phyloP scores from a whole-genome alignment of 2,329 filamentous ascomycete species.

The Lasiodiplodia gonubiensis region DNA sequence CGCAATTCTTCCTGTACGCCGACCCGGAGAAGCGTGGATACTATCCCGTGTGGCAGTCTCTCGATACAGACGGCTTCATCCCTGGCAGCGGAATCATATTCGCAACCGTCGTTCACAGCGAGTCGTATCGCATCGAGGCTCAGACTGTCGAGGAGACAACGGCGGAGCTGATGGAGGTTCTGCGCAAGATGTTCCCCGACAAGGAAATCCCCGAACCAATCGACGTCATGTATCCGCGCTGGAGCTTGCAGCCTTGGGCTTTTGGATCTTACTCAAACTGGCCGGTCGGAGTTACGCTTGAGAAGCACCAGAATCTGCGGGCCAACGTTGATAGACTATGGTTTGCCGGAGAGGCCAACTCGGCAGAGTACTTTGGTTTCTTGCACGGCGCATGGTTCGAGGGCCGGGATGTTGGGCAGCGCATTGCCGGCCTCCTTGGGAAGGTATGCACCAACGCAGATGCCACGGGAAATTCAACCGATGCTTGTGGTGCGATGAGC shows the following conservation, averaged over 20 bases:
- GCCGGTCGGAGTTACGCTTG: constrained; percentile 66
- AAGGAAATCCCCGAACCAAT: constrained; percentile 63
- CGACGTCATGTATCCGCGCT: constrained; percentile 66
- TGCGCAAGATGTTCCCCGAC: constrained; percentile 67
- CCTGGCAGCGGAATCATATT: constrained; percentile 69
- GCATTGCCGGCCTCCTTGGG: constrained; percentile 40
- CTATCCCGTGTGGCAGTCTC: constrained; percentile 69
- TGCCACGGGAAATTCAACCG: constrained; percentile 20
- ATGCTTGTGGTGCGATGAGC: constrained; percentile 38
- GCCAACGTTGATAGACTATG: constrained; percentile 67
- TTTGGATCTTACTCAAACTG: constrained; percentile 72
- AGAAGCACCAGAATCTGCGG: constrained; percentile 71
- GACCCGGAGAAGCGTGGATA: constrained; percentile 56
- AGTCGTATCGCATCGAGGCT: constrained; percentile 64
- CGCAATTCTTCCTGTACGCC: constrained; percentile 62
- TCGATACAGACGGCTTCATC: constrained; percentile 63
- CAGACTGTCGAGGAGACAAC: constrained; percentile 65
- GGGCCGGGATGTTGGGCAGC: constrained; percentile 40
- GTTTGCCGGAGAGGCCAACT: constrained; percentile 70
- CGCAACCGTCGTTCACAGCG: constrained; percentile 63
- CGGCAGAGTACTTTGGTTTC: constrained; percentile 68
- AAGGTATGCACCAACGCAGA: constrained; percentile 34
- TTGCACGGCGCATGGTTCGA: constrained; percentile 57
- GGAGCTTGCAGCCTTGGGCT: constrained; percentile 57
- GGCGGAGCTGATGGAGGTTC: constrained; percentile 61